Base-by-base conservation (phyloP, 1,284 basidiomycete genomes). In the Xanthoconium separans region DNA sequence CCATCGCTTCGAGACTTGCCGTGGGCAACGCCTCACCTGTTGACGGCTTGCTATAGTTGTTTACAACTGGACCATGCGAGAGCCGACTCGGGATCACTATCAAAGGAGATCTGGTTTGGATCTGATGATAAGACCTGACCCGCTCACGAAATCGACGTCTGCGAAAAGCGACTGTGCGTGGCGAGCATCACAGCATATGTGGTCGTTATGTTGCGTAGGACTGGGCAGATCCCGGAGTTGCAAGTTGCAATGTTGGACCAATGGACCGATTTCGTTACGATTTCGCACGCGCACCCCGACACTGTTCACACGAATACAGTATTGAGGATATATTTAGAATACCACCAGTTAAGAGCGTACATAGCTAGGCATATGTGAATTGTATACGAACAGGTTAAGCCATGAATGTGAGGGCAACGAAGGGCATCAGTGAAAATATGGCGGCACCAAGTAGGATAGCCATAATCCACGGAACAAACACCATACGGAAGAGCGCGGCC, bases 61-160 rank as follows among this genome's bases (percentile, higher is more conserved):
- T 71, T 59, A 70, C 59, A 59, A 51, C 67, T 48, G 59, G 69
- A 56, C 70, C 44, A 64, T 24, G 67, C 65, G 29, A 69, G 62
- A 56, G 65, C 64, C n/a, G n/a, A n/a, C n/a, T n/a, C n/a, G n/a
- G n/a, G n/a, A n/a, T n/a, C n/a, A n/a, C 65, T 11, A 66, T 68
- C 69, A 13, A 57, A 55, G 65, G 58, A 54, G 64, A 70, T 59
- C 51, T n/a, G n/a, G n/a, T n/a, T n/a, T n/a, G 1, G 6, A 24
- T 24, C 24, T 34, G 33, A 70, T 56, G 44, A 67, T 70, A 68
- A 69, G 70, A 71, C 70, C 68, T 71, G 51, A 58, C 68, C 66
- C 57, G 64, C 62, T 70, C 66, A 71, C 58, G 50, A 71, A 7
- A 30, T 33, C 2, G 40, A 55, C 59, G n/a, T n/a, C n/a, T 44